Evolutionary conservation across 2,329 filamentous ascomycete genomes (phyloP), one percentile per base, ranked within the genome.

Genomic region (Penicillium concentricum): DNA sequence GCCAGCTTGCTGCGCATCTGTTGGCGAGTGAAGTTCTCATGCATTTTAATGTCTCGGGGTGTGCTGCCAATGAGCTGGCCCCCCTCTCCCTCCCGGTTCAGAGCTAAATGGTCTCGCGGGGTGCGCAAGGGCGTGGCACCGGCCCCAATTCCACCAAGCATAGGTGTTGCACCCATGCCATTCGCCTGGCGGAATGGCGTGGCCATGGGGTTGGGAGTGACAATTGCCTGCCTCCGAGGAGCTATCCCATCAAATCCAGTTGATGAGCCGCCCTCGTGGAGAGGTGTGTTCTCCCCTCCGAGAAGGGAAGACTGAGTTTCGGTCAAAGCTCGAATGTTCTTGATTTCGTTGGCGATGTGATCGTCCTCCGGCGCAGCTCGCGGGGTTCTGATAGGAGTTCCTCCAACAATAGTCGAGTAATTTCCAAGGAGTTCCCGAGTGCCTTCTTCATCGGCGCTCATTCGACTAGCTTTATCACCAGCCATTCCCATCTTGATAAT

Each of bases 401-500:
- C 87, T 52, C 85, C 87, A 70, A 94, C 89, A 51, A 96, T 84
- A 38, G 85, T 87, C 16, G 89, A 86, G 74, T 99, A 99, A 65
- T 92, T 90, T 63, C 91, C 91, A 56, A 97, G 84, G 44, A 99
- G 81, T 5, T 92, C 92, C 63, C 89, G 86, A 0, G 92, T 96
- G 86, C 69, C 91, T 86, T 96, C 91, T 71, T 90, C 89, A 51
- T 87, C 86, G 43, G 85, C 84, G 5, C 90, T 91, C 72, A 90
- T 81, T 61, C 82, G 79, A 67, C 87, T 92, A 42, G 94, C 94
- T 50, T 88, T 87, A 69, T 97, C 92, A 37, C 93, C 94, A 58
- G 92, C 85, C 84, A 96, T 90, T 43, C 94, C 93, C 92, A 97
- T 96, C 80, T 99, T 99, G 62, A 99, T 91, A 69, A 99, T 97